A percentile compares a stretch with the other conserved stretches of the same genome.
These are phyloP conservation scores for Raffaelea arxii DNA, from an alignment of 2,329 filamentous ascomycete species.

Conservation along the genomic window DNA sequence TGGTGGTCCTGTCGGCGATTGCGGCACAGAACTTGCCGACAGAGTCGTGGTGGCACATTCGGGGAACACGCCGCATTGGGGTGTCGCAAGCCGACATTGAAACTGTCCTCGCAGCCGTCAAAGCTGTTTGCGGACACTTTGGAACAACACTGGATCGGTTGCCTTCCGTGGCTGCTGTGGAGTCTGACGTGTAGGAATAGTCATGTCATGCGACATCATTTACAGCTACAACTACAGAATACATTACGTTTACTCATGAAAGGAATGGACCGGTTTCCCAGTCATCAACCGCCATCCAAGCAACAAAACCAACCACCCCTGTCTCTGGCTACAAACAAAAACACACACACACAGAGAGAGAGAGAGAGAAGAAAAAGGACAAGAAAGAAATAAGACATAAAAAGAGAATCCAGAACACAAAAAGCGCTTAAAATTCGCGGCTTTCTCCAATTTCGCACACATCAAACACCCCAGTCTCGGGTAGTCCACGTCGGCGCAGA, in stretches of 20 bases:
- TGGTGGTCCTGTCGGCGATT: conserved; percentile 43
- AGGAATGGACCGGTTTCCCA: too few species aligned
- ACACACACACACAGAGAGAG: too few species aligned
- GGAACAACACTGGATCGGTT: conserved; percentile 16
- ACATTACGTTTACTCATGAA: too few species aligned
- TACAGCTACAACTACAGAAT: too few species aligned
- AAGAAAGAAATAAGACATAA: neutral
- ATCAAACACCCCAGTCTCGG: conserved; percentile 68
- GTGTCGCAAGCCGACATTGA: conserved; percentile 34
- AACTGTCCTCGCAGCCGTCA: conserved; percentile 15
- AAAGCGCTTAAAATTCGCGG: conserved; percentile 46
- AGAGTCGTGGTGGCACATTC: conserved; percentile 46
- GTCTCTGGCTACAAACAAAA: too few species aligned
- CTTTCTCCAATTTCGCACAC: conserved; percentile 79
- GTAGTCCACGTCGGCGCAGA: conserved; percentile 54
- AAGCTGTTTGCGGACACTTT: conserved; percentile 14
- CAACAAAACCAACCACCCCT: too few species aligned
- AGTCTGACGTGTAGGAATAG: conserved; percentile 17
- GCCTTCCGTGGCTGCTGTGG: conserved; percentile 18
- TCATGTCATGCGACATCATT: too few species aligned
- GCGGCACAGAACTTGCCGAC: conserved; percentile 46
- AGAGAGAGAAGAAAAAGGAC: neutral
- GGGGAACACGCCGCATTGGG: conserved; percentile 37
- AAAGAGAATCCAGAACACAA: neutral
- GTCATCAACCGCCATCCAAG: too few species aligned